Evolutionary conservation across 805 yeast species (phyloP), one percentile per base, ranked within the genome.

Genomic region (Myxozyma lipomycoides): DNA sequence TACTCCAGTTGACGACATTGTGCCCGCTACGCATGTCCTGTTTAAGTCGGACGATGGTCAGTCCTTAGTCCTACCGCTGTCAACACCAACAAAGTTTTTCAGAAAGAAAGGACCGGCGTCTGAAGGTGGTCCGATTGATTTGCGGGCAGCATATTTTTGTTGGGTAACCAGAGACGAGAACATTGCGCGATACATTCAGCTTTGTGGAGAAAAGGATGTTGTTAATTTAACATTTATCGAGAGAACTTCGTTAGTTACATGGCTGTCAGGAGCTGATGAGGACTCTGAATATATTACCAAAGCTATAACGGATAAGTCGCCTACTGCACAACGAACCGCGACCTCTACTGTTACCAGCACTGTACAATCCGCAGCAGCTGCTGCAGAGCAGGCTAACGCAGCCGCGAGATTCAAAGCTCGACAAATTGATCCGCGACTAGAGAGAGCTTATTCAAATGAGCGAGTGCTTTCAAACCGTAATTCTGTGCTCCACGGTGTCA

Each of bases 141-240:
- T 88, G 49, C 73, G 78, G 55, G 79, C 86, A 0, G 79, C 85
- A 2, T 73, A 79, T 35, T 87, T 86, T 61, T 84, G 93, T 58
- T 91, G 95, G 93, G 57, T 81, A 24, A 81, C 81, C 56, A 81
- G 78, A 52, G 86, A 85, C 48, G 74, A 85, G 24, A 77, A 83
- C 36, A 83, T 89, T 40, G 83, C 96, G 10, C 95, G 87, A 48
- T 90, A 91, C 65, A 77, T 88, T 52, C 76, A 81, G 9, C 82
- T 78, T 35, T 86, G 96, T 57, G 83, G 80, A 61, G 76, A 75
- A 44, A 70, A 76, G 36, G 75, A 78, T 2, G 75, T 91, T 30
- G 74, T 80, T 2, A 86, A 86, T 56, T 78, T 91, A 64, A 81
- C 86, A 50, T 90, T 91, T 64, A 69, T 86, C 64, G 95, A 88